phyloP scores from a whole-genome alignment of 176 grass and related monocot genomes.

The Musa beccarii region DNA sequence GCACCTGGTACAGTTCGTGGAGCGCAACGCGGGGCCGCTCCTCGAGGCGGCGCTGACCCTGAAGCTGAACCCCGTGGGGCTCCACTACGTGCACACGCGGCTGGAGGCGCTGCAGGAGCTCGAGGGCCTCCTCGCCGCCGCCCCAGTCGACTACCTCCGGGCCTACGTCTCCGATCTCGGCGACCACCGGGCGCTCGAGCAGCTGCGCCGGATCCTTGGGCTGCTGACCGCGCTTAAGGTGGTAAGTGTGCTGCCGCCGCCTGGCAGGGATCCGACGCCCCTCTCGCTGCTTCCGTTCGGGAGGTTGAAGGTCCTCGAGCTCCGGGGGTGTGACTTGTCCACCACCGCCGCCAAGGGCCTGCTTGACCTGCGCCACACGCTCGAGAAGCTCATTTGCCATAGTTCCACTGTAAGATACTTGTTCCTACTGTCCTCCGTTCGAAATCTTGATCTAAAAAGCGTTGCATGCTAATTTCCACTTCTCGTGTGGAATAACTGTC shows the following conservation, averaged over 20 bases:
- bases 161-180: constrained; percentile 89
- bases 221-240: constrained; percentile 84
- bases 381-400: constrained; percentile 71
- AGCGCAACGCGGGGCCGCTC: constrained; percentile 45
- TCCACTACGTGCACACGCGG: constrained; percentile 88
- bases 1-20: constrained; percentile 63
- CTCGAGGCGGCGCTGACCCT: constrained; percentile 76
- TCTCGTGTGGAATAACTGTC: not conserved
- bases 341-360: constrained; percentile 59
- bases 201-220: constrained; percentile 71
- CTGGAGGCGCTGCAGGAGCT: constrained; percentile 85
- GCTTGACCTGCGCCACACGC: constrained; percentile 73
- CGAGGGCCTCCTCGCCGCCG: constrained; percentile 75
- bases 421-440: not conserved
- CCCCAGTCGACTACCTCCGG: constrained; percentile 94
- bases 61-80: constrained; percentile 79
- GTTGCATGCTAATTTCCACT: not conserved
- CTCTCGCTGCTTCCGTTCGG: constrained; percentile 70
- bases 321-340: constrained; percentile 72
- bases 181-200: constrained; percentile 91
- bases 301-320: constrained; percentile 59
- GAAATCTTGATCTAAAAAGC: not conserved
- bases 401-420: constrained; percentile 63
- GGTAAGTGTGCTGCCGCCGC: constrained; percentile 34
- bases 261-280: constrained; percentile 52